Conservation (phyloP, 2,329 filamentous ascomycete genomes). For the Aplosporella prunicola region DNA sequence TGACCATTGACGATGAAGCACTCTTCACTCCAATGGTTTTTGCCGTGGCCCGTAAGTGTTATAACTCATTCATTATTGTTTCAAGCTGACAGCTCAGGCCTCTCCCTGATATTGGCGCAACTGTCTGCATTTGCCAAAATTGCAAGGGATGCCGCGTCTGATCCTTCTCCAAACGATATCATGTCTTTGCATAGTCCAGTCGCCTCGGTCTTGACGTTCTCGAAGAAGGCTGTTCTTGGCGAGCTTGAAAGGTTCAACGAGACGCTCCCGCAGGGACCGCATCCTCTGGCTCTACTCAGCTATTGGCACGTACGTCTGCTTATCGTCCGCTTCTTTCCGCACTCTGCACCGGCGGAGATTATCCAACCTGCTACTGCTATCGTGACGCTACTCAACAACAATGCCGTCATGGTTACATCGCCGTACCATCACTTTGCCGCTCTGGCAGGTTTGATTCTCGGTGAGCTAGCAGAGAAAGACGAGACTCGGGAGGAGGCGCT, state of each 20-base stretch:
- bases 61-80: too few species aligned
- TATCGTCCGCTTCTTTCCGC: slow-evolving; percentile 21
- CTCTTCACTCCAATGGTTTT: slow-evolving; percentile 17
- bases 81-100: neutral
- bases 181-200: slow-evolving; percentile 18
- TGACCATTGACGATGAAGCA: slow-evolving; percentile 13
- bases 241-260: slow-evolving; percentile 23
- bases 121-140: slow-evolving; percentile 24
- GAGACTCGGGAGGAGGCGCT: slow-evolving; percentile 28
- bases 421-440: slow-evolving; percentile 28
- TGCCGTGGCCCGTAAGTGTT: slow-evolving; percentile 27
- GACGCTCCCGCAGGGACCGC: slow-evolving; percentile 19
- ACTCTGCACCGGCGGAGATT: slow-evolving; percentile 19
- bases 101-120: slow-evolving; percentile 19
- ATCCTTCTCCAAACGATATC: slow-evolving; percentile 17
- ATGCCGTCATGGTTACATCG: slow-evolving; percentile 20
- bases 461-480: slow-evolving; percentile 24
- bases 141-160: slow-evolving; percentile 21
- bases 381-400: slow-evolving; percentile 18
- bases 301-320: slow-evolving; percentile 28
- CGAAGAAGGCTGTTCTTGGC: slow-evolving; percentile 22
- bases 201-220: slow-evolving; percentile 18
- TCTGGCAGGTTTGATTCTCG: slow-evolving; percentile 26
- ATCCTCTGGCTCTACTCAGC: slow-evolving; percentile 24
- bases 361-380: slow-evolving; percentile 22